Evolutionary conservation across 768 basidiomycete genomes (phyloP), one percentile per base, ranked within the genome.

Genomic region (Clathrus columnatus): DNA sequence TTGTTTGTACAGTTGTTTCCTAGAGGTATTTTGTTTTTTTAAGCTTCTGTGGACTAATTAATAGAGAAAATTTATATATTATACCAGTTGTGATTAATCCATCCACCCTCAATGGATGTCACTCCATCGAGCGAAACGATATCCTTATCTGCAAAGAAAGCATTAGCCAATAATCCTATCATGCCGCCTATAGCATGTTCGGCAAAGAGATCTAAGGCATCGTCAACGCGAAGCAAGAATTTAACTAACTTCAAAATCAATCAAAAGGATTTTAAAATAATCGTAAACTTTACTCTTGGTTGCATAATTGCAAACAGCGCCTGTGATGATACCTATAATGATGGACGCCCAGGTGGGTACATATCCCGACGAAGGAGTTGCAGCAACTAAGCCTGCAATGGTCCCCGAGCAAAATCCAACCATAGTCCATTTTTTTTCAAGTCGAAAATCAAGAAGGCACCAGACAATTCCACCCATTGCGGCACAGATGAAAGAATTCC

Each of bases 391-490:
- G 44, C 90, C 91, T 21, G 90, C 85, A 59, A 95, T 87, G 18
- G 90, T 89, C 21, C 92, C 92, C 1, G 81, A 90, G 70, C 93
- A 95, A 68, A 96, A 87, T 27, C 91, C 90, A 61, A 95, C 90
- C 79, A 91, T 91, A 28, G 80, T 88, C 76, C 81, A 91, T 68
- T 89, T 87, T 52, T 82, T 74, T 67, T 91, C 87, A 54, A 87
- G 73, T 29, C 89, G 74, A 66, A 77, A 92, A 70, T 92, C 90
- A 54, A 88, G 74, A 51, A 84, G 67, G 62, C 84, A 88, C 90
- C 91, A 93, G 30, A 85, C 81, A 58, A 90, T 75, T 18, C 87
- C 91, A 28, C 82, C 89, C 59, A 87, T 82, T 2, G 89, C 85
- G 32, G 88, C 86, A 18, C 84, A 81, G 14, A 92, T 71, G 85